phyloP scores from a whole-genome alignment of 208 protist genomes.

The Acanthamoeba castellanii region DNA sequence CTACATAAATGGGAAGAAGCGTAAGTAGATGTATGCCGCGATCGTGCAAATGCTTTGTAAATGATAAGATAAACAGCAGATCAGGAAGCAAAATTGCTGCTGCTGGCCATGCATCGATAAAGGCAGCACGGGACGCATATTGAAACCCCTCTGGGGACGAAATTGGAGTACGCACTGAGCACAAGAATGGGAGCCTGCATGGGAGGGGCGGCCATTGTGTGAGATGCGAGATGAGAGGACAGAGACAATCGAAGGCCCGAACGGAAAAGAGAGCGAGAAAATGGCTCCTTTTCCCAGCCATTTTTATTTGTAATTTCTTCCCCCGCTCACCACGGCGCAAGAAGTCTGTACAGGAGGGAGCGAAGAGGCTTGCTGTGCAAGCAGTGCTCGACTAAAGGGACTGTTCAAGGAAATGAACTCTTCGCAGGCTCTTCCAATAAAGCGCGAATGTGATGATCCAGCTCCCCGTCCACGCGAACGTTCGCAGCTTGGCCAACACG shows the following conservation, averaged over 20 bases:
- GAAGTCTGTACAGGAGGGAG: not conserved
- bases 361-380: not conserved
- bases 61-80: too few species aligned
- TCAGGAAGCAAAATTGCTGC: not conserved
- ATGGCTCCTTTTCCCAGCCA: not conserved
- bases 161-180: slow-evolving; percentile 33
- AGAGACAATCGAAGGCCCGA: not conserved
- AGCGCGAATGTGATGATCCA: not conserved
- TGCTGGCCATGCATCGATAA: not conserved
- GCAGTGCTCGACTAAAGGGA: not conserved
- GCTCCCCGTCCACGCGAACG: not conserved
- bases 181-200: slow-evolving; percentile 74
- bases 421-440: slow-evolving; percentile 19
- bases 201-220: slow-evolving; percentile 47
- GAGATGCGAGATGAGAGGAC: not conserved
- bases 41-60: too few species aligned
- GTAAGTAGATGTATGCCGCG: too few species aligned
- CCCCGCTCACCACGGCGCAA: too few species aligned
- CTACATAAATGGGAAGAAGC: slow-evolving; percentile 13
- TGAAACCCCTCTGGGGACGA: not conserved
- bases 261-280: not conserved
- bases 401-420: not conserved
- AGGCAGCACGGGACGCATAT: not conserved
- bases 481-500: not conserved
- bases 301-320: not conserved